Evolutionary conservation across 805 yeast species (phyloP).

Genomic region (Scheffersomyces ergatensis): DNA sequence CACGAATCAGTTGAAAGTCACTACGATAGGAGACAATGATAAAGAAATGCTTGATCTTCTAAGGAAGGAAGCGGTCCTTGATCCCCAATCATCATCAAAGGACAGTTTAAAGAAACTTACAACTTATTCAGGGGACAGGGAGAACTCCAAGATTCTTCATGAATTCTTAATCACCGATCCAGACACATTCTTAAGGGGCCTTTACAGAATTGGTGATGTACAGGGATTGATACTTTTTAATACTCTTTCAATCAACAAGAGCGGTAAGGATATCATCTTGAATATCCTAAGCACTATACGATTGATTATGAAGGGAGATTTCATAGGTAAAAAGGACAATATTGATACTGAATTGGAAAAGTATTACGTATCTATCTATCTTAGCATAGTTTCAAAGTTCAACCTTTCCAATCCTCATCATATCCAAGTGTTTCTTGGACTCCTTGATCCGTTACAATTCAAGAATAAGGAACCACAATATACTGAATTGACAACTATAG

Average conservation of each 20-base stretch:
- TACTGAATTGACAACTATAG: constrained; percentile 11
- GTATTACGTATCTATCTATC: background rate
- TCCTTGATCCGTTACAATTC: constrained; percentile 12
- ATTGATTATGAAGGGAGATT: background rate
- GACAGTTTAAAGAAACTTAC: constrained; percentile 1
- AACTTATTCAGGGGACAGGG: constrained; percentile 9
- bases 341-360: background rate
- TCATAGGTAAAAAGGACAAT: background rate
- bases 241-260: constrained; percentile 1
- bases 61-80: background rate
- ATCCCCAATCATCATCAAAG: background rate
- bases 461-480: constrained; percentile 2
- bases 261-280: background rate
- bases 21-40: background rate
- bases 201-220: constrained; percentile 12
- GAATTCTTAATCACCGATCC: constrained; percentile 15
- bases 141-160: constrained; percentile 8
- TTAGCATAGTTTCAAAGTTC: constrained; percentile 11
- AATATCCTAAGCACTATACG: background rate
- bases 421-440: constrained; percentile 15
- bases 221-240: constrained; percentile 8
- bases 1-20: background rate
- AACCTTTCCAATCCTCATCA: constrained; percentile 16
- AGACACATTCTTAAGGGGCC: constrained; percentile 12
- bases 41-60: background rate